These are phyloP conservation scores for Ceraceosorus guamensis DNA, from an alignment of 1,284 basidiomycete genomes.

Conservation along the genomic window DNA sequence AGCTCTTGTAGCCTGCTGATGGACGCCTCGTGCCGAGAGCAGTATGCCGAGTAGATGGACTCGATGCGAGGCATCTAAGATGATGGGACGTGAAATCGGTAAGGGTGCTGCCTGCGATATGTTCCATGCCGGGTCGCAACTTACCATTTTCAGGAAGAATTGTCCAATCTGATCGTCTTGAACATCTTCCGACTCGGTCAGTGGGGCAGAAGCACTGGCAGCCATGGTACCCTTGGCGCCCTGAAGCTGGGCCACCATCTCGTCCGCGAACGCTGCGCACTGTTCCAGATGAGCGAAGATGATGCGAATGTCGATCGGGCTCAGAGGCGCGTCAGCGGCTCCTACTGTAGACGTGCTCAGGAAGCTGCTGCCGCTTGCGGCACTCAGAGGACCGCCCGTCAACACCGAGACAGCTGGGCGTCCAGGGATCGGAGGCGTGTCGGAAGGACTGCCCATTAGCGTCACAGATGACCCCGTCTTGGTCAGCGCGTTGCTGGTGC, in stretches of 20 bases:
- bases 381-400: slow-evolving; percentile 56
- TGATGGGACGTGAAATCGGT: background rate
- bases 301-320: slow-evolving; percentile 62
- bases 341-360: slow-evolving; percentile 6
- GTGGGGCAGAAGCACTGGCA: slow-evolving; percentile 1
- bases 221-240: slow-evolving; percentile 37
- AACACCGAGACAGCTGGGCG: background rate
- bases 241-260: slow-evolving; percentile 54
- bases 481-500: background rate
- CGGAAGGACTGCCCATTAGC: background rate
- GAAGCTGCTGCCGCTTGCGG: slow-evolving; percentile 2
- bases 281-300: slow-evolving; percentile 75
- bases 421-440: background rate
- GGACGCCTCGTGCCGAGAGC: slow-evolving; percentile 73
- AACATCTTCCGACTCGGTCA: slow-evolving; percentile 5
- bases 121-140: slow-evolving; percentile 19
- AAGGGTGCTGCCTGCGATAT: no score
- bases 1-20: slow-evolving; percentile 56
- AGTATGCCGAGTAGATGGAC: slow-evolving; percentile 74
- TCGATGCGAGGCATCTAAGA: slow-evolving; percentile 72
- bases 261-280: slow-evolving; percentile 64
- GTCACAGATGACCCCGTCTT: background rate
- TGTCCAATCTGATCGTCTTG: slow-evolving; percentile 63
- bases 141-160: slow-evolving; percentile 67
- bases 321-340: slow-evolving; percentile 53